Evolutionary conservation across 495 filamentous ascomycete species (phyloP), one percentile per base, ranked within the genome.

Genomic region (Xylaria sp.): DNA sequence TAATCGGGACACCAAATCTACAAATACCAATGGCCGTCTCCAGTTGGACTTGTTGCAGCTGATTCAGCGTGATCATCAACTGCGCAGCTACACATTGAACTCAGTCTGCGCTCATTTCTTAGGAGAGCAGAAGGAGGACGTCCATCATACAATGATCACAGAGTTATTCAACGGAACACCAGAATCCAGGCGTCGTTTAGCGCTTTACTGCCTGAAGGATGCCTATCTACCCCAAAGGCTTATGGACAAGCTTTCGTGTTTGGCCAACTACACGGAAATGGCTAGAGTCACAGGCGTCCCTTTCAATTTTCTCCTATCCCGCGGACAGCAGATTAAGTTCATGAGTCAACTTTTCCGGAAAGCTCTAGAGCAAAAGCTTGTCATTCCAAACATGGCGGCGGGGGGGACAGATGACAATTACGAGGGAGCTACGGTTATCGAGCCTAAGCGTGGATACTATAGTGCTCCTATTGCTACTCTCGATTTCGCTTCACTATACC

Each of bases 211-310:
- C 83, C 82, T 99, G 65, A 99, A 99, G 81, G 96, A 99, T 85
- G 96, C 96, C 11, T 98, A 97, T 74, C 83, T 99, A 15, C 96
- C 96, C 6, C 97, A 98, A 76, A 83, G 96, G 50, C 82, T 99
- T 67, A 93, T 99, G 89, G 96, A 99, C 80, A 99, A 99, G 76
- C 85, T 99, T 40, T 98, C 97, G 80, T 98, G 96, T 80, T 85
- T 99, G 35, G 91, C 97, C 77, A 99, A 99, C 79, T 98, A 98
- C 76, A 98, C 96, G 0, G 96, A 99, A 80, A 99, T 99, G 96
- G 96, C 96, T 50, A 96, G 96, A 88, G 96, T 99, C 77, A 99
- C 96, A 21, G 96, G 96, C 71, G 95, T 99, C 1, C 97, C 96
- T 1, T 99, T 98, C 86, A 97, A 97, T 76, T 98, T 91, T 76